Evolutionary conservation across 805 yeast genomes (phyloP), one percentile per base, ranked within the genome.

Genomic region (Myxozyma melibiosi): DNA sequence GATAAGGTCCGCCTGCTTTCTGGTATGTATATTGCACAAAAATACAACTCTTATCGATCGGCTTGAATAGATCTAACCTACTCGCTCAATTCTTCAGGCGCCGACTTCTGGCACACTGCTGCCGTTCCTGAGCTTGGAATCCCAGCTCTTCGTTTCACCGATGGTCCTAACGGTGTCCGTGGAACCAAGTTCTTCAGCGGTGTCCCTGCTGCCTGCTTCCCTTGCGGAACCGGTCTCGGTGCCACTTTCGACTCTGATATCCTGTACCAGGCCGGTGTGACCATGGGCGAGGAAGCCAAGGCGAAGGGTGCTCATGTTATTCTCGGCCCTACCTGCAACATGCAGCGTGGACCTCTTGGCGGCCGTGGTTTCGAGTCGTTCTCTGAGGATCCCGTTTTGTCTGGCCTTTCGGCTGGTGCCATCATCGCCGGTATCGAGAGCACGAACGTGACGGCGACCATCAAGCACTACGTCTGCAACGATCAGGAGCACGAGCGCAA

Each of bases 91-190:
- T 7, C 39, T 13, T 5, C 24, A 47, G 61, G 57, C 24, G 34
- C 25, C 41, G 83, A 80, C 65, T 73, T 74, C 67, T 80, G 84
- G 83, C 83, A 79, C 69, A 80, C 84, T 2, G 63, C 53, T 49
- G 65, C 75, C 0, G 71, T 80, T 20, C 71, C 68, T 46, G 65
- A 74, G 46, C 63, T 78, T 27, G 74, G 72, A 20, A 66, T 82
- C 39, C 84, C 83, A 2, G 69, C 78, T 0, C 58, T 82, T 3
- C 73, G 85, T 65, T 65, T 78, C 31, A 68, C 78, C 18, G 87
- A 83, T 67, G 87, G 87, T 18, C 87, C 87, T 46, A 83, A 83
- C 65, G 87, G 87, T 61, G 75, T 82, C 45, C 73, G 86, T 60
- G 86, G 86, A 24, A 80, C 83, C 20, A 75, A 71, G 40, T 81